Evolutionary conservation across 768 basidiomycete genomes (phyloP).

Genomic region (Pholiota microspora): DNA sequence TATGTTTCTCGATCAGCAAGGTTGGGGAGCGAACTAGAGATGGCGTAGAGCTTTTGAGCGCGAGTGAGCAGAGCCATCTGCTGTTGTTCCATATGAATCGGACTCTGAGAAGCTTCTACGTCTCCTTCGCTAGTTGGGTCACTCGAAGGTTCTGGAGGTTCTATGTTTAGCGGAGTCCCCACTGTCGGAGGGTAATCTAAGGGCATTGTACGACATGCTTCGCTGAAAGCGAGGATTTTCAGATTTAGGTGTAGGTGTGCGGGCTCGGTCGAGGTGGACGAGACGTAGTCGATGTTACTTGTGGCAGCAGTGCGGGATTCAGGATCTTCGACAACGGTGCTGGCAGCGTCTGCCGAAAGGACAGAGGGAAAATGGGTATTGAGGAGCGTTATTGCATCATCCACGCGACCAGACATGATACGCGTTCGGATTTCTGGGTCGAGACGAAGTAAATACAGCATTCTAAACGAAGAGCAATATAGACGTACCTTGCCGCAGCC

Average conservation of each 20-base stretch:
- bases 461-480: not conserved
- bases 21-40: conserved; percentile 54
- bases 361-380: conserved; percentile 77
- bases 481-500: conserved; percentile 52
- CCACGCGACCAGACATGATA: conserved; percentile 76
- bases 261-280: conserved; percentile 69
- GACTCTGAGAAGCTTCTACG: conserved; percentile 12
- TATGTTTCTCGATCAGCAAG: conserved; percentile 59
- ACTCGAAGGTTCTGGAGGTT: not conserved
- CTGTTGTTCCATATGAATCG: conserved; percentile 35
- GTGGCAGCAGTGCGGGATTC: conserved; percentile 18
- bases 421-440: conserved; percentile 63
- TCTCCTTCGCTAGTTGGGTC: not conserved
- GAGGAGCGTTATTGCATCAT: conserved; percentile 64
- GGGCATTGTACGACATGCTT: conserved; percentile 74
- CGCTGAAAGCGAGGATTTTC: conserved; percentile 84
- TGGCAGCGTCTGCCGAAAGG: conserved; percentile 31
- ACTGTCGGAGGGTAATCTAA: conserved; percentile 40
- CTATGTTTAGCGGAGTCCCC: not conserved
- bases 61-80: conserved; percentile 49
- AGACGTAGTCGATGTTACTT: conserved; percentile 44
- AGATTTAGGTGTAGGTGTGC: conserved; percentile 79
- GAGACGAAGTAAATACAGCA: not conserved
- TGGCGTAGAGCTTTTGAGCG: conserved; percentile 66
- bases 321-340: conserved; percentile 8